Evolutionary conservation across 345 rosid species (phyloP).

Genomic region (Nasturtium officinale): DNA sequence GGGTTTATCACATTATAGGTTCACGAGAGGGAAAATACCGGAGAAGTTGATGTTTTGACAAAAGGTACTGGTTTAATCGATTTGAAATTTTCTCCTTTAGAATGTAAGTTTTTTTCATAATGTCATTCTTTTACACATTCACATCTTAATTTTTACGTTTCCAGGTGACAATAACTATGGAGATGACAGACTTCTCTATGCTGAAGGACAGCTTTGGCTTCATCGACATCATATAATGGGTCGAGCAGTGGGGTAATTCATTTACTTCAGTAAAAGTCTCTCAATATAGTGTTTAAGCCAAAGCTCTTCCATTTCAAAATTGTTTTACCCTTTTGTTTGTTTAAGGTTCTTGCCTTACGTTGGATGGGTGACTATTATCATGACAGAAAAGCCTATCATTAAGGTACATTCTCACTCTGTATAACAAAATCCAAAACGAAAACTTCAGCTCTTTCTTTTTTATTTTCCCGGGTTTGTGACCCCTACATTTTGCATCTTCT

Average conservation of each 20-base stretch:
- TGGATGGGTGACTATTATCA: constrained; percentile 96
- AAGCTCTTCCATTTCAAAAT: neutral
- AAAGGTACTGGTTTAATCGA: constrained; percentile 63
- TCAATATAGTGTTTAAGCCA: neutral
- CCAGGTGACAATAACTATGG: constrained; percentile 78
- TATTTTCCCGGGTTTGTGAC: neutral
- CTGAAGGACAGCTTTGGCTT: constrained; percentile 87
- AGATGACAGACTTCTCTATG: constrained; percentile 86
- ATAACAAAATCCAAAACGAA: neutral
- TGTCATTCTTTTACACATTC: constrained; percentile 8
- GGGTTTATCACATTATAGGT: constrained; percentile 52
- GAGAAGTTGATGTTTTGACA: constrained; percentile 93
- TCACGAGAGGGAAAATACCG: constrained; percentile 82
- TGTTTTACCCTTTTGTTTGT: constrained; percentile 8
- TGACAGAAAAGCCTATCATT: constrained; percentile 93
- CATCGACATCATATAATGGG: constrained; percentile 87
- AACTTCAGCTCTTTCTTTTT: no score
- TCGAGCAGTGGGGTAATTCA: constrained; percentile 80
- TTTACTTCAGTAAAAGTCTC: constrained; percentile 3
- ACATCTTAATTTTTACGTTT: constrained; percentile 16
- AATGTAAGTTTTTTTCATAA: constrained; percentile 6
- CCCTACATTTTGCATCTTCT: neutral
- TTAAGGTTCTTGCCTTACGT: constrained; percentile 84
- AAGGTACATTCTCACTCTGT: constrained; percentile 51
- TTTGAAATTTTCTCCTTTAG: constrained; percentile 3